Conservation (phyloP, 257 asterid genomes). For the Nicotiana attenuata region DNA sequence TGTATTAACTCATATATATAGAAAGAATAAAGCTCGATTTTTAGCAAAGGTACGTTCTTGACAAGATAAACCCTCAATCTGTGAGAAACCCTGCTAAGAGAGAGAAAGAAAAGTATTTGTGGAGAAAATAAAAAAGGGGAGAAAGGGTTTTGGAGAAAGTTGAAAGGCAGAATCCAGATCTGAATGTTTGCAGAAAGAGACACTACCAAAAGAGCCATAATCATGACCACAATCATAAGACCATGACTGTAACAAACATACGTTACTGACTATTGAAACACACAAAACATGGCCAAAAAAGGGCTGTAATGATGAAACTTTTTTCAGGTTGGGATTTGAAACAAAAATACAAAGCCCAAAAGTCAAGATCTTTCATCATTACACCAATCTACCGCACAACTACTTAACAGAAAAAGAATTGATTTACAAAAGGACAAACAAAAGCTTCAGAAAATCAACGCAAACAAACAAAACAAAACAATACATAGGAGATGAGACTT, state of each 20-base stretch:
- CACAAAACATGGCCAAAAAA: conserved; percentile 26
- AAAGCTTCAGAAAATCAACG: neutral
- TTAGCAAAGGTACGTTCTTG: too few relatives aligned
- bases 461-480: neutral
- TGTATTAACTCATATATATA: too few relatives aligned
- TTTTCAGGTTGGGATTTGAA: conserved; percentile 10
- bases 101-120: neutral
- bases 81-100: neutral
- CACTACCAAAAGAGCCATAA: conserved; percentile 21
- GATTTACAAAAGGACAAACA: neutral
- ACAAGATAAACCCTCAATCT: neutral
- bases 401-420: neutral
- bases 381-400: conserved; percentile 31
- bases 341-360: neutral
- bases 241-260: neutral
- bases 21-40: too few relatives aligned
- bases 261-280: conserved; percentile 16
- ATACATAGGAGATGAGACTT: neutral
- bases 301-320: conserved; percentile 32
- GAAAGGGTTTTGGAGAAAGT: conserved; percentile 1
- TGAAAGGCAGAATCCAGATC: conserved; percentile 13
- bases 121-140: neutral
- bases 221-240: conserved; percentile 14
- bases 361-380: conserved; percentile 54
- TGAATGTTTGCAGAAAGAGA: conserved; percentile 15